These are phyloP conservation scores for Collybiopsis luxurians DNA, from an alignment of 768 basidiomycete species.

Conservation along the genomic window DNA sequence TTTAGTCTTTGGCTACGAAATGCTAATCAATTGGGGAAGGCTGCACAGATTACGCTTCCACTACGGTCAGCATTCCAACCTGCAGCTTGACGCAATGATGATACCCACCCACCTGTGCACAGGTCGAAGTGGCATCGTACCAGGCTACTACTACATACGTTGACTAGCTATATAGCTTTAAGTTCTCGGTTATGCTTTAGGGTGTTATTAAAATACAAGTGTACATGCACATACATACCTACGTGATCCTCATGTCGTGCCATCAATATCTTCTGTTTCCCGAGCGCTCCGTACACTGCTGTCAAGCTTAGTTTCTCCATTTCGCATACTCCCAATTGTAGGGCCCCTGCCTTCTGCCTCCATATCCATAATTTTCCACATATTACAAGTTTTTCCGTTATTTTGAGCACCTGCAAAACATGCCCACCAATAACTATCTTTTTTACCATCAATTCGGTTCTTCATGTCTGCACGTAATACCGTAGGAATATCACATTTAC, in stretches of 20 bases:
- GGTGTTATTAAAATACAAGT: no score
- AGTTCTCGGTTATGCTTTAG: no score
- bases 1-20: no score
- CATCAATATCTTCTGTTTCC: not conserved
- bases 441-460: constrained; percentile 50
- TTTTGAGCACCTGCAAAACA: constrained; percentile 82
- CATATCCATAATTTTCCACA: constrained; percentile 75
- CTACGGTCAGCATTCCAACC: no score
- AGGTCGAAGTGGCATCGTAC: no score
- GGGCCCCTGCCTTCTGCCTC: constrained; percentile 63
- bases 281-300: not conserved
- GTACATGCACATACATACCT: not conserved
- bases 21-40: no score
- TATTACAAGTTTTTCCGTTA: constrained; percentile 77
- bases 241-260: not conserved
- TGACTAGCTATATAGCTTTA: no score
- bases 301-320: not conserved
- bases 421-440: constrained; percentile 74
- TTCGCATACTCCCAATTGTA: constrained; percentile 20
- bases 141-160: no score
- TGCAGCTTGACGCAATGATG: no score
- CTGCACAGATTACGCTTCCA: no score
- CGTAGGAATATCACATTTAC: constrained; percentile 70
- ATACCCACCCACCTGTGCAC: no score
- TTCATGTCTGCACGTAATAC: constrained; percentile 81